Base-by-base conservation (phyloP, 306 rosid genomes). In the Dryas octopetala region DNA sequence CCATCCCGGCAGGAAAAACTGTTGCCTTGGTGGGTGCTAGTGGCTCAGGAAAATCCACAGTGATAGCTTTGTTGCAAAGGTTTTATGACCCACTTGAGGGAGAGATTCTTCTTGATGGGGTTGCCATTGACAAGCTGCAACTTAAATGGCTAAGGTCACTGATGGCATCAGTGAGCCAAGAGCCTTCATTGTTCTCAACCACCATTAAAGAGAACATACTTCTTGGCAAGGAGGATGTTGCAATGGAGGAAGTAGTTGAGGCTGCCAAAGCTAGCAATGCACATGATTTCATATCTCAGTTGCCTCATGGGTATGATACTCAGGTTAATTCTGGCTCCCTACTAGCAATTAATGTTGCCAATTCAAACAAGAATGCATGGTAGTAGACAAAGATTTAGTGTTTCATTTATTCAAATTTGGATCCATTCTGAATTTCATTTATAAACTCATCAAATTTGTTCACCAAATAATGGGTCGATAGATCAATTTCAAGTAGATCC, bases 141-240 rank as follows among this genome's bases (percentile, higher is more conserved):
- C 74, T 79, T 4, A 79, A 79, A 10, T 72, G 78, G 83, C 43
- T 79, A 32, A 74, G 83, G 59, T 79, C 83, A 6, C 66, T 66
- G 59, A 74, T 79, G 75, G 79, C 75, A 13, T 38, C 49, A 15
- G 74, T 79, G 13, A 79, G 83, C 70, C 83, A 79, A 79, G 79
- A 79, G 70, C 78, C 83, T 74, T 73, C 75, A 12, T 62, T 74
- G 4, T 73, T 73, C 70, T 66, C 83, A 23, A 79, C 83, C 0
- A 49, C 65, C 59, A 74, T 73, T 3, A 74, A 66, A 11, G 83
- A 79, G 19, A 79, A 79, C 15, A 74, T 74, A 48, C 70, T 79
- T 41, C 15, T 79, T 23, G 83, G 83, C 48, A 67, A 73, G 32
- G 83, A 73, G 3, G 70, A 73, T 47, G 83, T 58, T 4, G 11